Evolutionary conservation across 176 grass and related monocot genomes (phyloP).

Genomic region (Eragrostis nindensis): DNA sequence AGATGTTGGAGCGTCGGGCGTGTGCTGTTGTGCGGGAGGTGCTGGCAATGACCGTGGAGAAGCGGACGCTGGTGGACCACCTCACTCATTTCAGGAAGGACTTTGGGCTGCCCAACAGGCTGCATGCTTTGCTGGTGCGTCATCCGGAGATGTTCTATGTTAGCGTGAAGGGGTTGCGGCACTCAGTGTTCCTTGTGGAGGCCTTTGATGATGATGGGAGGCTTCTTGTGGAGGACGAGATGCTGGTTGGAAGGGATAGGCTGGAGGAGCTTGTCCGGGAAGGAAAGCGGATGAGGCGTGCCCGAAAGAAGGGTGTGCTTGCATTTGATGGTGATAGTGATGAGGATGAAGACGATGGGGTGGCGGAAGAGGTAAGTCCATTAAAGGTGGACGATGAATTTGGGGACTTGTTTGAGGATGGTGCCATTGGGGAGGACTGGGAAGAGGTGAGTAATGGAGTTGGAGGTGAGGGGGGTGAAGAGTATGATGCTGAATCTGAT

Average conservation of each 20-base stretch:
- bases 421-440: conserved; percentile 63
- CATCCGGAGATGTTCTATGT: conserved; percentile 90
- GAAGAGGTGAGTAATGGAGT: conserved; percentile 48
- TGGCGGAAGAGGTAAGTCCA: conserved; percentile 22
- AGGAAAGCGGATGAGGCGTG: conserved; percentile 63
- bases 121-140: conserved; percentile 68
- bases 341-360: conserved; percentile 30
- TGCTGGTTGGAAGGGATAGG: conserved; percentile 60
- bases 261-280: conserved; percentile 67
- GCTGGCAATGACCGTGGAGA: conserved; percentile 77
- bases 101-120: conserved; percentile 69
- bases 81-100: conserved; percentile 75
- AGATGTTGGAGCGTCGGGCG: conserved; percentile 69
- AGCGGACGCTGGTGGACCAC: conserved; percentile 73
- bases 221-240: conserved; percentile 70
- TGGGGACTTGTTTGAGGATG: conserved; percentile 58
- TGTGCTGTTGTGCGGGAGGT: conserved; percentile 72
- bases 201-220: conserved; percentile 66
- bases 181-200: conserved; percentile 79
- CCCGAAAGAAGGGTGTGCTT: conserved; percentile 43
- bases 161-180: conserved; percentile 74
- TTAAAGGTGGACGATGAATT: conserved; percentile 55
- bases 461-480: conserved; percentile 17
- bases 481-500: conserved; percentile 44
- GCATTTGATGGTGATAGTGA: not conserved